Evolutionary conservation across 2,329 filamentous ascomycete genomes (phyloP), one percentile per base, ranked within the genome.

Genomic region (Aspergillus costaricaensis): DNA sequence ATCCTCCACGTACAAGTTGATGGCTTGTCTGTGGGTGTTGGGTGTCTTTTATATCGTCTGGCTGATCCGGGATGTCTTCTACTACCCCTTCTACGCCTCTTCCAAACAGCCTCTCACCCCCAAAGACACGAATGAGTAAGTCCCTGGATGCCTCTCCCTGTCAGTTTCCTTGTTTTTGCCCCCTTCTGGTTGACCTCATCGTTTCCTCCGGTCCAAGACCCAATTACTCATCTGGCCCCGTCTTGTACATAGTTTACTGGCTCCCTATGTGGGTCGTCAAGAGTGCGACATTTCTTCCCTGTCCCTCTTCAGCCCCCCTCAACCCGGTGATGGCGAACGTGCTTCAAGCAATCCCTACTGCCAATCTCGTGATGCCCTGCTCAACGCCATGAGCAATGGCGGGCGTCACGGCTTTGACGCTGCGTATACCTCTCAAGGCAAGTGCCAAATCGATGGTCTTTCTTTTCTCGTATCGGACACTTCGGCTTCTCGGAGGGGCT

Each of bases 321-420:
- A 65, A 30, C 53, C 55, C 36, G 60, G 59, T 30, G 62, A 66
- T 48, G 54, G 62, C 23, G 21, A 48, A 10, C 51, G 59, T 49
- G 61, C 55, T 9, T 63, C 55, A 21, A 64, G 62, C 44, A 52
- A 63, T 44, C 57, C 59, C 10, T 77, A 70, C 65, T 79, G 77
- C 61, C 65, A 65, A 44, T 72, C 66, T 51, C 73, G 77, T 43
- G 68, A 69, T 41, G 67, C 66, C 4, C 70, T 81, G 9, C 68
- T 80, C 1, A 70, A 71, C 60, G 76, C 77, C 15, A 71, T 81
- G 68, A 79, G 76, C 61, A 69, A 72, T 48, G 79, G 79, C 32
- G 76, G 76, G 6, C 69, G 77, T 50, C 68, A 77, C 68, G 77
- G 77, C 10, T 77, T 77, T 59, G 76, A 79, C 59, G 70, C 72